These are phyloP conservation scores for Vitis hybrid DNA, from an alignment of 177 flowering plant species.

Conservation along the genomic window DNA sequence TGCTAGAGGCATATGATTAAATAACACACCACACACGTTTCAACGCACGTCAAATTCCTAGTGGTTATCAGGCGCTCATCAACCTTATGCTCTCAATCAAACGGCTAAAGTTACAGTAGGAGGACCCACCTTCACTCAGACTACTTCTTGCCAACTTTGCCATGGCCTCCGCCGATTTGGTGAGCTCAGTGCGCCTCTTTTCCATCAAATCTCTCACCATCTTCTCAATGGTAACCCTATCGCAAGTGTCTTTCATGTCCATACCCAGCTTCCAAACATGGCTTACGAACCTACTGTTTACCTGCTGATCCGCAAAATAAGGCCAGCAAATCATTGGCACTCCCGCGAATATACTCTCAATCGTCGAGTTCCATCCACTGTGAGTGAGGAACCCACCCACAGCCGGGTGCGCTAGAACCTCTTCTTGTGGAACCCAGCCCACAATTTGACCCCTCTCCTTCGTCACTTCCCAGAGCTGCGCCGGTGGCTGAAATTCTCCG, in stretches of 20 bases:
- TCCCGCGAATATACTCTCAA: slow-evolving; percentile 34
- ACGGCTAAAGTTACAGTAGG: slow-evolving; percentile 3
- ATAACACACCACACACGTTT: too few relatives aligned
- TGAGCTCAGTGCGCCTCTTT: slow-evolving; percentile 14
- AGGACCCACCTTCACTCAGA: slow-evolving; percentile 16
- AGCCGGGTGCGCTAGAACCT: too few relatives aligned
- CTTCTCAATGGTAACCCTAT: slow-evolving; percentile 12
- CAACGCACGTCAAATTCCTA: too few relatives aligned
- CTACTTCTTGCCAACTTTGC: slow-evolving; percentile 10
- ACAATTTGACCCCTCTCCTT: too few relatives aligned
- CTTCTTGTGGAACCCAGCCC: too few relatives aligned
- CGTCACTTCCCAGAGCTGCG: too few relatives aligned
- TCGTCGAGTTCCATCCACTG: slow-evolving; percentile 28
- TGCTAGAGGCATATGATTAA: too few relatives aligned
- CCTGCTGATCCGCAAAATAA: slow-evolving; percentile 23
- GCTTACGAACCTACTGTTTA: slow-evolving; percentile 17
- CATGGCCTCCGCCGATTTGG: slow-evolving; percentile 1
- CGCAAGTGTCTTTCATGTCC: slow-evolving; percentile 13
- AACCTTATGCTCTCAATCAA: slow-evolving; percentile 13
- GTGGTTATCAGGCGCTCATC: slow-evolving; percentile 22
- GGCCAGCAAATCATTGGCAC: slow-evolving; percentile 46
- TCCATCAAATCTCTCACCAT: slow-evolving; percentile 19
- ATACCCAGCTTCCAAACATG: slow-evolving; percentile 23
- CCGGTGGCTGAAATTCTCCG: too few relatives aligned
- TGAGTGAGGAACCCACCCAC: too few relatives aligned